Evolutionary conservation across 352 stramenopile genomes (phyloP).

Genomic region (Globisporangium iwayamae): DNA sequence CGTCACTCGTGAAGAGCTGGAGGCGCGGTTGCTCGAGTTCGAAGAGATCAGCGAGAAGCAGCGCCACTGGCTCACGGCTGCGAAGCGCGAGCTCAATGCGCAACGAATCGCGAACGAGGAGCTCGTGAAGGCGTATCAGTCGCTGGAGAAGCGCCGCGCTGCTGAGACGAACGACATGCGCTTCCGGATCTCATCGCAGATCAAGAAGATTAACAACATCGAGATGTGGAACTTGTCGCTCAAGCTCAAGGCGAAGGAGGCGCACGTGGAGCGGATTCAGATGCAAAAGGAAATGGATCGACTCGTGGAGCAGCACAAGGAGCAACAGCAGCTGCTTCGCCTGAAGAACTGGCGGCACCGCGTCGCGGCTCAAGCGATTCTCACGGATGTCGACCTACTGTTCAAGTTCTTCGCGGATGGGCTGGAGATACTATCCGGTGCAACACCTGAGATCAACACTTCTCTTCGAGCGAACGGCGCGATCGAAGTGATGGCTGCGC

Average conservation of each 20-base stretch:
- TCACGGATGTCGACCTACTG: constrained; percentile 63
- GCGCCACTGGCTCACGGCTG: constrained; percentile 65
- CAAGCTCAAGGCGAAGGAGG: constrained; percentile 65
- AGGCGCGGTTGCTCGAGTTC: constrained; percentile 27
- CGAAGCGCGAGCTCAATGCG: constrained; percentile 56
- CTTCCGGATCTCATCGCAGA: constrained; percentile 63
- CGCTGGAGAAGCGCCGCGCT: constrained; percentile 66
- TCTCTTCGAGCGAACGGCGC: constrained; percentile 51
- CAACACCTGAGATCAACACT: constrained; percentile 42
- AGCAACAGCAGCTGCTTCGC: constrained; percentile 57
- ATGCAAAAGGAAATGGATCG: constrained; percentile 40
- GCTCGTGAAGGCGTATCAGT: constrained; percentile 53
- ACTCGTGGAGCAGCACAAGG: constrained; percentile 50
- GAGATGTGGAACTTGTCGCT: constrained; percentile 83
- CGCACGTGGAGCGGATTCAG: constrained; percentile 42
- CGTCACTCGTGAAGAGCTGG: constrained; percentile 32
- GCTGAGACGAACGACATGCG: constrained; percentile 78
- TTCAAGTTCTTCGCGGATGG: constrained; percentile 71
- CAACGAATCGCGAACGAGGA: constrained; percentile 72
- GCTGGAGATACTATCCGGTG: constrained; percentile 47
- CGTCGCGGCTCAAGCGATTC: constrained; percentile 54
- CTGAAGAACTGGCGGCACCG: constrained; percentile 74
- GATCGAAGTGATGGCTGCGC: constrained; percentile 53
- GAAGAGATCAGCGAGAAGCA: constrained; percentile 42
- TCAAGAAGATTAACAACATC: constrained; percentile 67